Evolutionary conservation across 495 filamentous ascomycete genomes (phyloP), one percentile per base, ranked within the genome.

Genomic region (Daldinia concentrica): DNA sequence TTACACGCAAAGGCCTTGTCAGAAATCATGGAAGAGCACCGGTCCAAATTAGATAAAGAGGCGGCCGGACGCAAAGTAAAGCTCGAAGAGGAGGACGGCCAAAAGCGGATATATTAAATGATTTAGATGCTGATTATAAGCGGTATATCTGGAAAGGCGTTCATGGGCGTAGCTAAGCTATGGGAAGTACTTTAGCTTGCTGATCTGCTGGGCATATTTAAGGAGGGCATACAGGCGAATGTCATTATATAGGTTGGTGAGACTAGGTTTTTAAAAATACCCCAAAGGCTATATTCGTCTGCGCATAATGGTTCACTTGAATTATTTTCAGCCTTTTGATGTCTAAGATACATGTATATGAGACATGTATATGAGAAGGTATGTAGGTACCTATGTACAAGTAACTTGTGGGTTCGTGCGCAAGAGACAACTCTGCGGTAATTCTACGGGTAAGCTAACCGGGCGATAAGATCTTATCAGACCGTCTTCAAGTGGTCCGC

Each of bases 1-100:
- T 74, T 78, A 14, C 83, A 82, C 55, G 82, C 82, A 0, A 63
- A 73, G 43, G 51, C 76, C 41, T 45, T 83, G 24, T 77, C 76
- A 7, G 79, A 80, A 29, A 57, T 79, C 6, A 76, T 85, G 57
- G 70, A 69, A 45, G 66, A 69, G 43, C 66, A 79, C 50, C 75
- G 71, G 11, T 22, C 30, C 11, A 73, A 58, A n/a, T 27, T 69
- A 39, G 45, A 63, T 6, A 73, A 41, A 43, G 66, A 66, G 62
- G 27, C 37, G 5, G 55, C 36, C 22, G 30, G 36, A 19, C 51
- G 54, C 8, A 52, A 59, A 36, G 14, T 63, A 12, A 61, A 69
- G 43, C 7, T 63, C 0, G 61, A 68, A 45, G 37, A 26, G 30
- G 70, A 73, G 34, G 56, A 66, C 1, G 45, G 14, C 45, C 26